These are phyloP conservation scores for Scedosporium dehoogii DNA, from an alignment of 2,329 filamentous ascomycete genomes.

Conservation along the genomic window DNA sequence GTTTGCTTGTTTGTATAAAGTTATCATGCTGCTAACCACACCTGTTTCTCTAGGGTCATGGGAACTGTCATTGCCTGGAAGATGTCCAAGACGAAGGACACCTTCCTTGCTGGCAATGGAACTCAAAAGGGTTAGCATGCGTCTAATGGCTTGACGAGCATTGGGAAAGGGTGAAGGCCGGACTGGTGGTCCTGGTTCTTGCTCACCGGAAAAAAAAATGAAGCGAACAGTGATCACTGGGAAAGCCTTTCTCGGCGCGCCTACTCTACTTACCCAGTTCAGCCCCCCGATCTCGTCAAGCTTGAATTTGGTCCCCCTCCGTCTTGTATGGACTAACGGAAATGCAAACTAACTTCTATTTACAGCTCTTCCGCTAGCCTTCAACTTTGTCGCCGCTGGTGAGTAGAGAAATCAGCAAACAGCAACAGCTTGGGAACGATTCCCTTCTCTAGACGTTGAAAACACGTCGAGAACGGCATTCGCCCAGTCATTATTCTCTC, in stretches of 20 bases:
- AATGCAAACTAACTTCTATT: conserved; percentile 2
- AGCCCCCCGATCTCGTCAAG: neutral
- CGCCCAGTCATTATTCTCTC: neutral
- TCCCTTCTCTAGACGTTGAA: neutral
- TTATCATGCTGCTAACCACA: conserved; percentile 11
- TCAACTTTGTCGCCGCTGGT: conserved; percentile 90
- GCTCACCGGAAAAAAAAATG: neutral
- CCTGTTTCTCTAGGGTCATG: conserved; percentile 38
- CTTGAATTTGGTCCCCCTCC: neutral
- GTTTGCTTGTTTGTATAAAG: conserved; percentile 1
- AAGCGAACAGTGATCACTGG: too few species aligned
- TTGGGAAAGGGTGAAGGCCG: neutral
- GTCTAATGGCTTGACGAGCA: neutral
- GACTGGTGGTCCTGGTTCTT: neutral
- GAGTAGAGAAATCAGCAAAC: conserved; percentile 43
- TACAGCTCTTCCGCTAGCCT: conserved; percentile 65
- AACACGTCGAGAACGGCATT: neutral
- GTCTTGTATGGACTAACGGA: neutral
- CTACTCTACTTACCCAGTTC: neutral
- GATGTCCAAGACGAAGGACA: conserved; percentile 54
- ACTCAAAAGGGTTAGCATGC: conserved; percentile 67
- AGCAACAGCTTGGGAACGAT: neutral
- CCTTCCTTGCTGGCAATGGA: conserved; percentile 67
- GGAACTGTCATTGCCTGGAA: conserved; percentile 51
- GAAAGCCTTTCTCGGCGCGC: neutral